Evolutionary conservation across 148 eudicot genomes (phyloP).

Genomic region (Chenopodium formosanum): DNA sequence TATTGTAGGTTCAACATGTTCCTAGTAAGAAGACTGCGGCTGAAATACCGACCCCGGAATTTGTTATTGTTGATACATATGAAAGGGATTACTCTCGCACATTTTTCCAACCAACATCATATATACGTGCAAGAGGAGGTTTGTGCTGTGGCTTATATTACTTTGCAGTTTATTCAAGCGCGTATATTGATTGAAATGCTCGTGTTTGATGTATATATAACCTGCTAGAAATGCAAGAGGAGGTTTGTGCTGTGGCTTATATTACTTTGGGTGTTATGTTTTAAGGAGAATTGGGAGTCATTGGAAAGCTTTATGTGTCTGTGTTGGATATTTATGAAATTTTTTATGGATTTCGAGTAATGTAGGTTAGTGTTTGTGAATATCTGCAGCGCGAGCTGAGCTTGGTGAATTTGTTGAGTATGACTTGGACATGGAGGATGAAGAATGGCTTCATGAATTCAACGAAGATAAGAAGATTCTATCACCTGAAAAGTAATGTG

Average conservation of each 20-base stretch:
- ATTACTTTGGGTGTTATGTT: too few relatives aligned
- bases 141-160: conserved; percentile 17
- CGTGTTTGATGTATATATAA: neutral
- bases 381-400: conserved; percentile 78
- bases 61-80: conserved; percentile 79
- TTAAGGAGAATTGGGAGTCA: neutral
- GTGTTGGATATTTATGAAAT: neutral
- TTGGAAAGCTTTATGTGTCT: neutral
- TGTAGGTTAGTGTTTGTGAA: conserved; percentile 9
- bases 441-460: conserved; percentile 86
- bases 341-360: neutral
- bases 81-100: conserved; percentile 90
- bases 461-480: conserved; percentile 62
- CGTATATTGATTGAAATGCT: conserved; percentile 8
- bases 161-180: neutral
- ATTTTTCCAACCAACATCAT: conserved; percentile 78
- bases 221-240: too few relatives aligned
- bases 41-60: conserved; percentile 91
- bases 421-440: conserved; percentile 95
- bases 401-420: conserved; percentile 95
- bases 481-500: conserved; percentile 66
- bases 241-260: too few relatives aligned
- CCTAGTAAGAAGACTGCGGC: conserved; percentile 66
- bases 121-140: conserved; percentile 98
- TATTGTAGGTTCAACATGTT: conserved; percentile 60